Percentiles rank a stretch among this genome's conserved stretches.
Evolutionary conservation across 495 filamentous ascomycete genomes (phyloP).

Genomic region (Podospora pseudocomata): DNA sequence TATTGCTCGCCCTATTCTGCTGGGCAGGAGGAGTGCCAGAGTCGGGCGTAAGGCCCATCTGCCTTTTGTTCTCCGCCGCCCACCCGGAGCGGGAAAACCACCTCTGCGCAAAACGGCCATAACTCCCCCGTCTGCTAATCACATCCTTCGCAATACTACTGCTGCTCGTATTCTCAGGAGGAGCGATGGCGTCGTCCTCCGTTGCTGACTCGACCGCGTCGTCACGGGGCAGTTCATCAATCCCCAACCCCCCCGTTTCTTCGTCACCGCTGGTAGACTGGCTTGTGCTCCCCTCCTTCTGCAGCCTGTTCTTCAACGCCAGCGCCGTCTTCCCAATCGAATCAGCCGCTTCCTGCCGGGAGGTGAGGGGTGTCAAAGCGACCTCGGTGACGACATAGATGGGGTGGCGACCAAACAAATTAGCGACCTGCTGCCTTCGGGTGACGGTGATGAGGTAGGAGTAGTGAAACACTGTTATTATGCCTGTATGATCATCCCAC

Average conservation of each 20-base stretch:
- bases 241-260: slow-evolving; percentile 22
- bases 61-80: slow-evolving; percentile 56
- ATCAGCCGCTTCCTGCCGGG: slow-evolving; percentile 64
- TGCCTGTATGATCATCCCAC: slow-evolving; percentile 44
- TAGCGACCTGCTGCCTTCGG: slow-evolving; percentile 79
- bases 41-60: slow-evolving; percentile 50
- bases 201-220: slow-evolving; percentile 27
- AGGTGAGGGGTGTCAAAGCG: slow-evolving; percentile 79
- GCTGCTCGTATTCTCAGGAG: slow-evolving; percentile 23
- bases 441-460: slow-evolving; percentile 84
- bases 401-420: slow-evolving; percentile 67
- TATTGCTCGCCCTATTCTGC: slow-evolving; percentile 16
- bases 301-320: slow-evolving; percentile 37
- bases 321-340: slow-evolving; percentile 64
- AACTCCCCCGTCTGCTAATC: slow-evolving; percentile 68
- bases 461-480: slow-evolving; percentile 65
- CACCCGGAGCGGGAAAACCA: slow-evolving; percentile 86
- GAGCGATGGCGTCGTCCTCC: slow-evolving; percentile 35
- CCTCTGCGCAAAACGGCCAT: slow-evolving; percentile 80
- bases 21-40: not conserved
- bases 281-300: slow-evolving; percentile 35
- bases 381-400: slow-evolving; percentile 84
- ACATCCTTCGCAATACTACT: slow-evolving; percentile 77
- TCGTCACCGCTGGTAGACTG: slow-evolving; percentile 26
- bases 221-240: slow-evolving; percentile 18